Percentiles rank a stretch among this genome's conserved stretches.
Conservation (phyloP, 768 basidiomycete species). For the Kwoniella shandongensis region DNA sequence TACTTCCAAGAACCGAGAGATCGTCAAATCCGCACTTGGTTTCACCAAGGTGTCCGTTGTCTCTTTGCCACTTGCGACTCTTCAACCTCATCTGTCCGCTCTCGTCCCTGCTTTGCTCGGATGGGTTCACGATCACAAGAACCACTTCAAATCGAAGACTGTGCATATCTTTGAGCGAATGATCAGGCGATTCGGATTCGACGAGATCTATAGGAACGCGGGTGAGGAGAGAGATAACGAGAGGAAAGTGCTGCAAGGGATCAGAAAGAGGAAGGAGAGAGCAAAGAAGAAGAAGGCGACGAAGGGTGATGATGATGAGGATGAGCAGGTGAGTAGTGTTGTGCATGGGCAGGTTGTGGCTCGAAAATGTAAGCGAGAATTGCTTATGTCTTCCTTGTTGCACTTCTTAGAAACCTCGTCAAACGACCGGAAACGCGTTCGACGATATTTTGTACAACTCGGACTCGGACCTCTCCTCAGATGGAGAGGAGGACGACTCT, state of each 20-base stretch:
- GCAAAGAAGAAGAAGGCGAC: slow-evolving; percentile 81
- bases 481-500: slow-evolving; percentile 50
- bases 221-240: slow-evolving; percentile 68
- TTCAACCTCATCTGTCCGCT: slow-evolving; percentile 72
- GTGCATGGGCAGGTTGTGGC: neutral
- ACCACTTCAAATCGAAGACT: slow-evolving; percentile 96
- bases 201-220: slow-evolving; percentile 67
- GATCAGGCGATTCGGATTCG: slow-evolving; percentile 84
- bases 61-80: slow-evolving; percentile 68
- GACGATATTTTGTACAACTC: slow-evolving; percentile 97
- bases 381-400: neutral
- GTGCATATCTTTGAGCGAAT: slow-evolving; percentile 96
- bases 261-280: slow-evolving; percentile 91
- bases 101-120: slow-evolving; percentile 80
- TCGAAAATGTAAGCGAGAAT: neutral
- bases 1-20: slow-evolving; percentile 86
- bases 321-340: slow-evolving; percentile 54
- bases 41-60: slow-evolving; percentile 92
- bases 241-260: slow-evolving; percentile 84
- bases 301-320: slow-evolving; percentile 58
- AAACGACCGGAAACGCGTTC: slow-evolving; percentile 78
- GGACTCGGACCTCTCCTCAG: slow-evolving; percentile 80
- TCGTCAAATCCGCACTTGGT: slow-evolving; percentile 93
- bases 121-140: slow-evolving; percentile 98
- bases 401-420: slow-evolving; percentile 58